Percentiles rank a stretch among this genome's conserved stretches.
phyloP scores from a whole-genome alignment of 2,329 filamentous ascomycete genomes.

The Colletotrichum sp. region DNA sequence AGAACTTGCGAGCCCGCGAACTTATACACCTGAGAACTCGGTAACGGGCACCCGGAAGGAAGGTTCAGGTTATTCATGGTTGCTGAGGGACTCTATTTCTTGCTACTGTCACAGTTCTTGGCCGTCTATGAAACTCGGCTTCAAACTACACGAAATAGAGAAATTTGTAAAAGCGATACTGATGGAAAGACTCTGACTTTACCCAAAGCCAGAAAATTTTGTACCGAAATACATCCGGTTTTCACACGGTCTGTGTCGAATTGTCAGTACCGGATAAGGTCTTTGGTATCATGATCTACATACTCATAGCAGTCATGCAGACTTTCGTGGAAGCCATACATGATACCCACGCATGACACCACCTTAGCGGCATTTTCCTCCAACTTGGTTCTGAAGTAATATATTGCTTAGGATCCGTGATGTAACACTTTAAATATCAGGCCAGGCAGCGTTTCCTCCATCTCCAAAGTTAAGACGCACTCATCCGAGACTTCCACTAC shows the following conservation, averaged over 20 bases:
- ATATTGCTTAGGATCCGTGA: not conserved
- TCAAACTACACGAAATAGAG: not conserved
- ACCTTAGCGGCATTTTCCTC: not conserved
- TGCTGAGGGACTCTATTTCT: not conserved
- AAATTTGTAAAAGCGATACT: not conserved
- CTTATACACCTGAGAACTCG: not conserved
- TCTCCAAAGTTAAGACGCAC: not conserved
- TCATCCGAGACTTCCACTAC: not conserved
- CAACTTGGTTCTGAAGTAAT: not conserved
- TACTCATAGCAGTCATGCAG: not conserved
- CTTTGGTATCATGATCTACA: not conserved
- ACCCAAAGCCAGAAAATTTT: too few species aligned
- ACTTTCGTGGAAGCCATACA: not conserved
- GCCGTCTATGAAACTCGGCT: not conserved
- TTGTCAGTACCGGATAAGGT: not conserved
- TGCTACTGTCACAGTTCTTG: not conserved
- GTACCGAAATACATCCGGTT: not conserved
- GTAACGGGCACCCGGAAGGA: not conserved
- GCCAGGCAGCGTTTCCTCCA: not conserved
- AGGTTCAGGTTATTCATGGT: not conserved
- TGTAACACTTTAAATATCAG: accelerated
- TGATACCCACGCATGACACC: not conserved
- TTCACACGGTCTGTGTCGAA: not conserved
- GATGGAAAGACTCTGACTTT: not conserved
- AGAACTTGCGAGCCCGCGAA: too few species aligned